phyloP scores from a whole-genome alignment of 192 early-diverging fungal genomes.

The Gigaspora rosea region DNA sequence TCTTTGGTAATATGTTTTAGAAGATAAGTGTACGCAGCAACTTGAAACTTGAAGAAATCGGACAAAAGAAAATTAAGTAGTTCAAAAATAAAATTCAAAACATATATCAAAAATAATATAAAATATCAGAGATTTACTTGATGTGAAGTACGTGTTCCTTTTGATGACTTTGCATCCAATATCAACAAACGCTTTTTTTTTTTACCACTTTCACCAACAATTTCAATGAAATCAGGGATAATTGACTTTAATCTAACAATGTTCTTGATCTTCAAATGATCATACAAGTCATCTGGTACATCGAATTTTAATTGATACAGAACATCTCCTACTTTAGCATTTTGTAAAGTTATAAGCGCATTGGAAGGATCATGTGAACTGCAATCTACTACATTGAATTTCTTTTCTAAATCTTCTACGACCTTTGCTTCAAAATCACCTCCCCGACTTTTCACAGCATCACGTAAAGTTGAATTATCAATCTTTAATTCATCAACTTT shows the following conservation, averaged over 20 bases:
- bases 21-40: slow-evolving; percentile 34
- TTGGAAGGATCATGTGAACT: neutral
- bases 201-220: slow-evolving; percentile 13
- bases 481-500: neutral
- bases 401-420: neutral
- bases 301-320: slow-evolving; percentile 34
- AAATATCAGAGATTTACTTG: slow-evolving; percentile 19
- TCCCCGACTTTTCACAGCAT: slow-evolving; percentile 31
- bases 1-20: slow-evolving; percentile 17
- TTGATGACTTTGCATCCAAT: slow-evolving; percentile 37
- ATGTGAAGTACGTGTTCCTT: slow-evolving; percentile 32
- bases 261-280: slow-evolving; percentile 6
- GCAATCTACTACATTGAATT: slow-evolving; percentile 25
- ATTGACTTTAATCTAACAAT: slow-evolving; percentile 25
- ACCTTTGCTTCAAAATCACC: slow-evolving; percentile 26
- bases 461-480: neutral
- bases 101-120: neutral
- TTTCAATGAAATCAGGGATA: slow-evolving; percentile 36
- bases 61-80: neutral
- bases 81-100: neutral
- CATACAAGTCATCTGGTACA: slow-evolving; percentile 32
- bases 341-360: slow-evolving; percentile 3
- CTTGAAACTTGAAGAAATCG: slow-evolving; percentile 33
- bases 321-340: slow-evolving; percentile 27
- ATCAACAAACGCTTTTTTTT: slow-evolving; percentile 10